Conservation (phyloP, 331 rosid genomes). For the Quercus lobata region DNA sequence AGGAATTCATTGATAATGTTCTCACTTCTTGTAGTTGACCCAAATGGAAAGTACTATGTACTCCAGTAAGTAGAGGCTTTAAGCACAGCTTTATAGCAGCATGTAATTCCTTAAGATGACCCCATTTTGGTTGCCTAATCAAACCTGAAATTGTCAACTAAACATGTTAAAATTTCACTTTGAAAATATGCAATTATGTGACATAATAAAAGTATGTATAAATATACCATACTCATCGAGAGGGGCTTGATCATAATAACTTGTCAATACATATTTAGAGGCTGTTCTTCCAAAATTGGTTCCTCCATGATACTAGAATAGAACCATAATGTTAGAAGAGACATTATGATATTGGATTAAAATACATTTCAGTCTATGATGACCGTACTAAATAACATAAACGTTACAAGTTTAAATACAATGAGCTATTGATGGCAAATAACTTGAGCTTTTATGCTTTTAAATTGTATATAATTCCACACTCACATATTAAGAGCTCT, state of each 20-base stretch:
- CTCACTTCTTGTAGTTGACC: constrained; percentile 32
- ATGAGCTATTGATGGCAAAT: no score
- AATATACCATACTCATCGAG: constrained; percentile 75
- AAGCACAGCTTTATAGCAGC: constrained; percentile 39
- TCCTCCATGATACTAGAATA: constrained; percentile 86
- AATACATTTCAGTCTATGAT: neutral
- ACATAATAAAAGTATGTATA: neutral
- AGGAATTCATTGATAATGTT: neutral
- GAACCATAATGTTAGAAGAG: neutral
- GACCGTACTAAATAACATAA: neutral
- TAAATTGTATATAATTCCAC: neutral
- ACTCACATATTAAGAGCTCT: neutral
- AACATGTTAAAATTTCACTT: neutral
- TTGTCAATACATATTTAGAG: constrained; percentile 52
- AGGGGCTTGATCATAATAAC: constrained; percentile 84
- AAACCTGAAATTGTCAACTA: constrained; percentile 28
- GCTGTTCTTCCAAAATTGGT: constrained; percentile 81
- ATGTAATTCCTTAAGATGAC: constrained; percentile 47
- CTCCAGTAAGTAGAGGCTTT: constrained; percentile 32
- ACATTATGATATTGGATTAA: neutral
- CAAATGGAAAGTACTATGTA: constrained; percentile 25
- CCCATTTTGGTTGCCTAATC: constrained; percentile 44
- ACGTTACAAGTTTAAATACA: no score
- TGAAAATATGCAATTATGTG: neutral
- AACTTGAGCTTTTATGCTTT: no score